Base-by-base conservation (phyloP, 495 filamentous ascomycete genomes). In the Rhypophila decipiens region DNA sequence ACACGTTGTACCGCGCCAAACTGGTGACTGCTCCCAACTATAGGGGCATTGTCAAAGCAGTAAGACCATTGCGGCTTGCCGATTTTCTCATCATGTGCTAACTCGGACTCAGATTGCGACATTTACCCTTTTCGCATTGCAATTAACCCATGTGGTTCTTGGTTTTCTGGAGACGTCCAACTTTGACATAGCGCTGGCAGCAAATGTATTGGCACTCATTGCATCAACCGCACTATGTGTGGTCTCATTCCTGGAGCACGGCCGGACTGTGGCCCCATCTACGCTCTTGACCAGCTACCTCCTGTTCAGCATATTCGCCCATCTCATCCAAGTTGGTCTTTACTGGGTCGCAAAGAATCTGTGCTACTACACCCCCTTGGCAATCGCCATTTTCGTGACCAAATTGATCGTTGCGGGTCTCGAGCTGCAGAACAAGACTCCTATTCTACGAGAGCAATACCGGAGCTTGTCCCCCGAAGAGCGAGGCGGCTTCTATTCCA, bases 351-450 rank as follows among this genome's bases (percentile, higher is more conserved):
- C 50, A 21, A 20, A 24, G 44, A 47, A 44, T 18, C 50, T 53
- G 4, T 53, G 50, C 44, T 31, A 34, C 15, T 22, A 21, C 12
- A 43, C 35, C 43, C 15, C 22, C 0, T 13, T 52, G 7, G 21
- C 33, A 1, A 21, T 20, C 11, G 38, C 21, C 11, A 42, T 47
- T 20, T 44, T 43, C 9, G 52, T 29, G n/a, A 22, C 48, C 43
- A 63, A 58, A 33, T 24, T 55, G 10, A 24, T 44, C 4, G 51
- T 81, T 0, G 57, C 76, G 2, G 13, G 75, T 7, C 50, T 76
- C 1, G 80, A 84, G 50, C 56, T 70, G 0, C 43, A 12, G 36
- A 43, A 73, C 45, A 84, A 84, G 59, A 49, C 65, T 24, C 46
- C 49, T 12, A 60, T 75, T 18, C 56, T 83, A 4, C 63, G 60